Evolutionary conservation across 306 rosid genomes (phyloP), one percentile per base, ranked within the genome.

Genomic region (Biancaea sappan): DNA sequence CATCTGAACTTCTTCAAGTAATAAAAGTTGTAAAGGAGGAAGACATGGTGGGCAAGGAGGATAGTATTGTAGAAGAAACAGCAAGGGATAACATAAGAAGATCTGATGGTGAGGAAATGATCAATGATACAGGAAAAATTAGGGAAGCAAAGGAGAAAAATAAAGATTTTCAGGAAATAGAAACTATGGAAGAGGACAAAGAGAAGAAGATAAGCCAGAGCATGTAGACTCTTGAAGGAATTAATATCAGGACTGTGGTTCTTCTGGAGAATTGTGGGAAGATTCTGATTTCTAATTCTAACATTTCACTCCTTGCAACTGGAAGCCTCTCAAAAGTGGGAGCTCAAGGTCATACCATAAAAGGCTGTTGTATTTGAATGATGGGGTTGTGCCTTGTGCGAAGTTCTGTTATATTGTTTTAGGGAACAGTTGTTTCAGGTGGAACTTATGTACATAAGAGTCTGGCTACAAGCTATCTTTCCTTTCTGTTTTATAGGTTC

Each of bases 1-100:
- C 94, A 4, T 15, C 67, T 14, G 94, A 89, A 16, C 89, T 89
- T 83, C 89, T 89, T 76, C 84, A 84, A 54, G 77, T 89, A 6
- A 77, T 87, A 66, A 35, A 73, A 24, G 84, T 63, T 57, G 80
- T 66, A 10, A 79, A 71, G 61, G 89, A 74, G 51, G 89, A 83
- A 76, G 89, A 85, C 69, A 65, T 57, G 61, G 35, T 37, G 31
- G 83, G 74, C 77, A 22, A 1, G 14, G 87, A 69, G 72, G 83
- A 80, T 46, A 34, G 34, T 48, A 41, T 52, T 65, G 15, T 37
- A 22, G 62, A 26, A 74, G 66, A 68, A 78, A 8, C 74, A 24
- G 53, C 41, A 21, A 34, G 38, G 48, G 71, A 35, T 66, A 9
- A 35, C 57, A 34, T 57, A 3, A 21, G 57, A 50, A 75, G 46